phyloP scores from a whole-genome alignment of 2,329 filamentous ascomycete species.

The Leptographium wingfieldii region DNA sequence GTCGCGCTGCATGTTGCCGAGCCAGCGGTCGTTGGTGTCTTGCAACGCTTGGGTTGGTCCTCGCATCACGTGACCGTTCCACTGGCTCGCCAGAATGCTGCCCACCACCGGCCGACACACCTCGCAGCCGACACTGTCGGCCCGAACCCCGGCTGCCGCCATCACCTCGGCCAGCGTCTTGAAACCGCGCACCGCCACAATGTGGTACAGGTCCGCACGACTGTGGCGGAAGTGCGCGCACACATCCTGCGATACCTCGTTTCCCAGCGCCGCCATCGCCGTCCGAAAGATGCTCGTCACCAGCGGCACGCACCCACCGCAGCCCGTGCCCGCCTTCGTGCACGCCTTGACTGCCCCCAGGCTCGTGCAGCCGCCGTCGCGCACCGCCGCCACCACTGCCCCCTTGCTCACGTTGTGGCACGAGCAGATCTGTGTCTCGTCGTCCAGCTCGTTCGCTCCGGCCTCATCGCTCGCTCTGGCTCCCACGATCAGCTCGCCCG shows the following conservation, averaged over 20 bases:
- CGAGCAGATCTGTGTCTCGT: slow-evolving; percentile 82
- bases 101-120: slow-evolving; percentile 73
- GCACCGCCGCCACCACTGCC: slow-evolving; percentile 59
- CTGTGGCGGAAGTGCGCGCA: slow-evolving; percentile 73
- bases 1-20: slow-evolving; percentile 84
- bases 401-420: slow-evolving; percentile 89
- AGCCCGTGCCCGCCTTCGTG: slow-evolving; percentile 85
- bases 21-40: slow-evolving; percentile 80
- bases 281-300: slow-evolving; percentile 85
- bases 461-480: slow-evolving; percentile 53
- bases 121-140: slow-evolving; percentile 68
- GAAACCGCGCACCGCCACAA: slow-evolving; percentile 69
- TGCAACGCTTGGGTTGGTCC: slow-evolving; percentile 60
- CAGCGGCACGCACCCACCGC: slow-evolving; percentile 80
- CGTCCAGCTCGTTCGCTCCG: slow-evolving; percentile 61
- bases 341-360: slow-evolving; percentile 75
- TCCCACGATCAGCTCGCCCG: slow-evolving; percentile 73
- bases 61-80: slow-evolving; percentile 74
- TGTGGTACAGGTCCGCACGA: slow-evolving; percentile 80
- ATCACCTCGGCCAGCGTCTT: slow-evolving; percentile 64
- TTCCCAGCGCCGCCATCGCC: slow-evolving; percentile 72
- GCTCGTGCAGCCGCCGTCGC: slow-evolving; percentile 68
- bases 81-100: slow-evolving; percentile 69
- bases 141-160: slow-evolving; percentile 55
- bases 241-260: slow-evolving; percentile 76